Base-by-base conservation (phyloP, 495 filamentous ascomycete species). In the Amniculicola lignicola region DNA sequence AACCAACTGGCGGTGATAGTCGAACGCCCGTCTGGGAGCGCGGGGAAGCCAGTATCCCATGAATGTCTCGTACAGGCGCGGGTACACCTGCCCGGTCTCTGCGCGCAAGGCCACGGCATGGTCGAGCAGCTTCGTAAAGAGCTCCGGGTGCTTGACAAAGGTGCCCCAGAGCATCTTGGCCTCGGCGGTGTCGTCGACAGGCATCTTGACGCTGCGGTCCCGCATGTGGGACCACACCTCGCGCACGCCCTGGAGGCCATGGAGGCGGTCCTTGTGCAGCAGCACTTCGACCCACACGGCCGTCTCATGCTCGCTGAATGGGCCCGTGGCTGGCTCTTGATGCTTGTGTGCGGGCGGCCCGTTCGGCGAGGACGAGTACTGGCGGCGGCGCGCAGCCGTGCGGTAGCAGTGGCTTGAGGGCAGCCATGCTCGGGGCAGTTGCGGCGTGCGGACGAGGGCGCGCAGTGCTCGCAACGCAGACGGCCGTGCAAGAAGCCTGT, bases 221-320 rank as follows among this genome's bases (percentile, higher is more conserved):
- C 75, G 75, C 52, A 90, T 69, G 2, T 77, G 81, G 45, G 76
- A 68, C 81, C 84, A 93, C 31, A 90, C 83, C 31, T 74, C 72
- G 14, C 72, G 27, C 2, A 82, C 78, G 0, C 87, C 87, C 15
- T 70, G 55, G 21, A 75, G 62, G 1, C 85, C 85, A 68, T 87
- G 74, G 37, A 77, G 71, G 11, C 84, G 77, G 56, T 79, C 75
- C 29, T 81, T 74, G 59, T 80, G 84, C 27, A 78, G 73, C 16
- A 90, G 70, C 21, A 89, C 70, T 53, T 82, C 78, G 14, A 78
- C 72, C 87, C 87, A 90, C 10, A 89, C 70, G 12, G 71, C 64
- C 48, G 82, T 77, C 18, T 72, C 56, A 24, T 54, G 61, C 44
- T 79, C 66, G 29, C 29, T 33, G 7, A n/a, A n/a, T 33, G 29